These are phyloP conservation scores for Alternaria brassicicola DNA, from an alignment of 2,329 filamentous ascomycete genomes.

Conservation along the genomic window DNA sequence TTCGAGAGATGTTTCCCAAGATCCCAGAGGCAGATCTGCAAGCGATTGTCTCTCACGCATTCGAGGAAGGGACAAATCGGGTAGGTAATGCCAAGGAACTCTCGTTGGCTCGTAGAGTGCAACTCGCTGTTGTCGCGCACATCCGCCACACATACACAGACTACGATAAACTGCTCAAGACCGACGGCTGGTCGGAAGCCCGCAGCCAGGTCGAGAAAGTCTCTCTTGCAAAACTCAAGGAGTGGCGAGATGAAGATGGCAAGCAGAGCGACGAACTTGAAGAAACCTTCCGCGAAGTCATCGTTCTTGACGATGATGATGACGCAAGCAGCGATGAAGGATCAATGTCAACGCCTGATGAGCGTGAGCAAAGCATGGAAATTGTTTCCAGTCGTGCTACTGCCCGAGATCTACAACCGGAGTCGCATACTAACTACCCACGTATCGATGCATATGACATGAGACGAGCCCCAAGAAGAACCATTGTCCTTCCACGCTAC, in stretches of 20 bases:
- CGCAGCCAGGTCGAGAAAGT: slow-evolving; percentile 61
- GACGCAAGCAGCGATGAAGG: slow-evolving; percentile 53
- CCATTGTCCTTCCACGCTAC: slow-evolving; percentile 30
- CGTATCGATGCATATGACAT: slow-evolving; percentile 19
- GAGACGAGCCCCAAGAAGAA: slow-evolving; percentile 28
- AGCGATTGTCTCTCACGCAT: slow-evolving; percentile 65
- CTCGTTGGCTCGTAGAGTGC: slow-evolving; percentile 62
- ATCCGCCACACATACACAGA: slow-evolving; percentile 68
- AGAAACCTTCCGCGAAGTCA: slow-evolving; percentile 68
- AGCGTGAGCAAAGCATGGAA: slow-evolving; percentile 41
- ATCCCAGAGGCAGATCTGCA: slow-evolving; percentile 64
- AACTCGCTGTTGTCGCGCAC: slow-evolving; percentile 66
- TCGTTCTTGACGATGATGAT: slow-evolving; percentile 68
- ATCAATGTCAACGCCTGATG: slow-evolving; percentile 27
- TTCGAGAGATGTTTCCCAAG: slow-evolving; percentile 67
- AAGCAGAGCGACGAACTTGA: slow-evolving; percentile 61
- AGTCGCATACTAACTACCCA: slow-evolving; percentile 23
- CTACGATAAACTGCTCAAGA: slow-evolving; percentile 64
- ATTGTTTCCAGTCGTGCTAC: slow-evolving; percentile 42
- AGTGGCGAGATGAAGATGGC: slow-evolving; percentile 66
- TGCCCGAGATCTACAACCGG: slow-evolving; percentile 40
- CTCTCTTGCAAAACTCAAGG: slow-evolving; percentile 62
- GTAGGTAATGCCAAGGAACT: slow-evolving; percentile 64
- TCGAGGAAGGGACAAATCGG: slow-evolving; percentile 63
- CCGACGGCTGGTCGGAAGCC: slow-evolving; percentile 60